Evolutionary conservation across 2,329 filamentous ascomycete species (phyloP), one percentile per base, ranked within the genome.

Genomic region (Mycosphaerella sp.): DNA sequence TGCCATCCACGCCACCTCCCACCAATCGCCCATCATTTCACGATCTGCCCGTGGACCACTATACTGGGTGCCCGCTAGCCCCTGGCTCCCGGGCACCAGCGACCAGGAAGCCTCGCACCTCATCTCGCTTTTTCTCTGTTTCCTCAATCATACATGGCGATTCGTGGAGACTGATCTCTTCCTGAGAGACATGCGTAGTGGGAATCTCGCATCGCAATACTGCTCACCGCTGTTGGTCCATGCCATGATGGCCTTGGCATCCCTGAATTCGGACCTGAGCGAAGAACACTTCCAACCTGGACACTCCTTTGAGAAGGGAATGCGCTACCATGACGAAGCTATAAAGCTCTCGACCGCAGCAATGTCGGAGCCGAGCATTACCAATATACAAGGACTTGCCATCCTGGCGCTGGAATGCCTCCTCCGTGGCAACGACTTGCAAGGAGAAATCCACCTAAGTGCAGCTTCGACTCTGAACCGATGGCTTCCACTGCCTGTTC

Each of bases 171-270:
- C 32, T 21, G 36, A 47, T n/a, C 17, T 38, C 10, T 53, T 53
- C 14, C 12, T 53, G 38, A 40, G 32, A 41, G 51, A 34, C 8
- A 53, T 53, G 43, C 51, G 51, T 11, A 43, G 34, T 32, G 31
- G 31, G 26, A 29, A 46, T 36, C n/a, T 21, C 29, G 10, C 40
- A 7, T 47, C 44, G 10, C 44, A 31, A 23, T 47, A 46, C 36
- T 53, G 51, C 39, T 47, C 51, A 17, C 44, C 51, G n/a, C 34
- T 53, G 3, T 38, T 53, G 38, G 44, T 48, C 10, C 47, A 53
- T 29, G 51, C 51, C 12, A 47, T 53, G 14, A 46, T 53, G 43
- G 45, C 44, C 3, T 31, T 53, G 8, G 51, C 51, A 41, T 41
- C 44, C 14, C 11, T 53, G 39, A 31, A 53, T 14, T 46, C 51